A percentile compares a stretch with the other conserved stretches of the same genome.
Conservation (phyloP, 305 asterid genomes). For the Solanum hybrid region DNA sequence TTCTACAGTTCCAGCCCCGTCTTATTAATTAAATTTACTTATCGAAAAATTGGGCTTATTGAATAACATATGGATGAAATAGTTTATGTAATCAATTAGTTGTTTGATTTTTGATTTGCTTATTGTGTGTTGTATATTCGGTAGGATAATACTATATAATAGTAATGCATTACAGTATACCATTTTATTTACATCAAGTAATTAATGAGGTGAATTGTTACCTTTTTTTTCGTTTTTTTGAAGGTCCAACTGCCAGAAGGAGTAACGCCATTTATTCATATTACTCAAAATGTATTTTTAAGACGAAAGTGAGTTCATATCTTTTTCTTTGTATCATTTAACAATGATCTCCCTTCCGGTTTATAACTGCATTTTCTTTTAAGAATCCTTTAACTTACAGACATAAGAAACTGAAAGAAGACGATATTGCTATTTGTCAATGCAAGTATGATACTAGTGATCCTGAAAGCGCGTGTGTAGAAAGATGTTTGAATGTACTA, state of each 20-base stretch:
- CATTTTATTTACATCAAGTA: no score
- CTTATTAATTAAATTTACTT: neutral
- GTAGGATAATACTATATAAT: neutral
- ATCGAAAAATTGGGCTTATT: neutral
- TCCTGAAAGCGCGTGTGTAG: conserved; percentile 86
- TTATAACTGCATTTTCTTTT: neutral
- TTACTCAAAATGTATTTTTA: conserved; percentile 49
- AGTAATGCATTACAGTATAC: no score
- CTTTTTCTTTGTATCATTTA: conserved; percentile 5
- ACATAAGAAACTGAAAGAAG: conserved; percentile 56
- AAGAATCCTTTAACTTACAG: conserved; percentile 19
- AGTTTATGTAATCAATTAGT: neutral
- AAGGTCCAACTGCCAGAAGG: conserved; percentile 51
- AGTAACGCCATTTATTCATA: conserved; percentile 44
- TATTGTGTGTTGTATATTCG: neutral
- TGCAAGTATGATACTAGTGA: conserved; percentile 54
- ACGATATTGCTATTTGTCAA: conserved; percentile 71
- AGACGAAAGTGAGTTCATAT: conserved; percentile 53
- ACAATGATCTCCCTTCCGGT: neutral
- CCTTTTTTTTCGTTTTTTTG: neutral
- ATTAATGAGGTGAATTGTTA: neutral
- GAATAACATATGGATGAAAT: neutral
- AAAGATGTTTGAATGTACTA: conserved; percentile 77
- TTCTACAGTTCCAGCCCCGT: neutral
- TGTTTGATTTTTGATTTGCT: neutral